These are phyloP conservation scores for Blastobotrys indianensis DNA, from an alignment of 1,139 yeast species.

Conservation along the genomic window DNA sequence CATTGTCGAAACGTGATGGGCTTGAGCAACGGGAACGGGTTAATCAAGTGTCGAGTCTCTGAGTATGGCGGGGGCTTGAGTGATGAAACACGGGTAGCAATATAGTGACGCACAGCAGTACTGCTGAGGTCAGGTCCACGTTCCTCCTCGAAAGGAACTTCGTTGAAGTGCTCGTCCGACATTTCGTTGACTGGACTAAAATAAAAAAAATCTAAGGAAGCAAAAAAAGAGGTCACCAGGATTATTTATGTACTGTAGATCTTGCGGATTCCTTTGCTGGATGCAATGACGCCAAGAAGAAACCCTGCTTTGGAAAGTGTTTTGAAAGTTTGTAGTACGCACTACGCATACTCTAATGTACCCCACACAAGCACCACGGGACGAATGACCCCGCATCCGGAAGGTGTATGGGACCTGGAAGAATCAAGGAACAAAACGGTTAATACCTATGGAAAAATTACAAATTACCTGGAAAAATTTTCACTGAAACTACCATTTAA, in stretches of 20 bases:
- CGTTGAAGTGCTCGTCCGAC: neutral
- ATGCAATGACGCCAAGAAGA: neutral
- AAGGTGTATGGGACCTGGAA: too few relatives aligned
- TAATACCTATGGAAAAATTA: too few relatives aligned
- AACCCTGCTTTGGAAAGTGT: neutral
- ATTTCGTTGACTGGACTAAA: too few relatives aligned
- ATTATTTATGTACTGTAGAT: neutral
- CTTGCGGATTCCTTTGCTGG: neutral
- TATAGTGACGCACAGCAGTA: conserved; percentile 33
- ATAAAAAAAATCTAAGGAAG: too few relatives aligned
- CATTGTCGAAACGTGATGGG: conserved; percentile 47
- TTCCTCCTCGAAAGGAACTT: neutral
- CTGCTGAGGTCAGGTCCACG: conserved; percentile 23
- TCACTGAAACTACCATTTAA: too few relatives aligned
- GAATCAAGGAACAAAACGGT: too few relatives aligned
- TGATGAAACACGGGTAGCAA: conserved; percentile 39
- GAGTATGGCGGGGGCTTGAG: conserved; percentile 38
- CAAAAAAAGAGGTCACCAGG: too few relatives aligned
- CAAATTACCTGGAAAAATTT: too few relatives aligned
- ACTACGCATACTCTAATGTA: neutral
- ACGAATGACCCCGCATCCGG: too few relatives aligned
- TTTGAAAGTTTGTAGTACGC: neutral
- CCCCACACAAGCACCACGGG: neutral
- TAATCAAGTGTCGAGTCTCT: conserved; percentile 32
- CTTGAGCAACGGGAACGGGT: conserved; percentile 50